Base-by-base conservation (phyloP, 208 protist genomes). In the Acanthamoeba lenticulata region DNA sequence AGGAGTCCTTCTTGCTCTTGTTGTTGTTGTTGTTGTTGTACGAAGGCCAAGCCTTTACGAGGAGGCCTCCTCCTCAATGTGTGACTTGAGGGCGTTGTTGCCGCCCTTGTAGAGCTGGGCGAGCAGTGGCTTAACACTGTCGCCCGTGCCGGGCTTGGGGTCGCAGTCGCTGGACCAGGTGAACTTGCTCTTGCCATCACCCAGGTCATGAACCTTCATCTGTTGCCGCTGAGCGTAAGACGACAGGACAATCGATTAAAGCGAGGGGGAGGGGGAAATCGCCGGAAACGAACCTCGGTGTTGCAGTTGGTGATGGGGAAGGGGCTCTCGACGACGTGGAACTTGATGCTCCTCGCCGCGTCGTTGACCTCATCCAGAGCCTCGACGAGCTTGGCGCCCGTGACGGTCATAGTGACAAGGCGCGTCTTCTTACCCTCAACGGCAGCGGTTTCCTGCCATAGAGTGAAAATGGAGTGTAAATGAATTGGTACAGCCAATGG, bases 51-150 rank as follows among this genome's bases (percentile, higher is more conserved):
- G n/a, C 38, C 29, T 40, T 79, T 44, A 79, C 7, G 67, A 81
- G 6, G 72, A 81, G 62, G 29, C 7, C 36, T 81, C 72, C 32
- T 81, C 72, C 72, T n/a, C n/a, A n/a, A 81, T 42, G 72, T 81
- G 72, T 17, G 72, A 1, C 72, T 81, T 81, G 72, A 81, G 72
- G 2, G 72, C 72, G 72, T n/a, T 47, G 19, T 81, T 81, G 72
- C 38, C 72, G 32, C 72, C 72, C 72, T 81, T 81, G 72, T 81
- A 81, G 24, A 81, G 72, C 72, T 81, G 72, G 47, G 72, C 72
- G 40, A 81, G 72, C 11, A 81, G 72, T 38, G 72, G 72, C 72
- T 81, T 81, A 47, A 81, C 72, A 27, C 72, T 81, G 72, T 81
- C 72, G 32, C 72, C 72, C 42, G 72, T 81, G 72, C 72, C 72